phyloP scores from a whole-genome alignment of 495 filamentous ascomycete species.

The Talaromyces borbonicus region DNA sequence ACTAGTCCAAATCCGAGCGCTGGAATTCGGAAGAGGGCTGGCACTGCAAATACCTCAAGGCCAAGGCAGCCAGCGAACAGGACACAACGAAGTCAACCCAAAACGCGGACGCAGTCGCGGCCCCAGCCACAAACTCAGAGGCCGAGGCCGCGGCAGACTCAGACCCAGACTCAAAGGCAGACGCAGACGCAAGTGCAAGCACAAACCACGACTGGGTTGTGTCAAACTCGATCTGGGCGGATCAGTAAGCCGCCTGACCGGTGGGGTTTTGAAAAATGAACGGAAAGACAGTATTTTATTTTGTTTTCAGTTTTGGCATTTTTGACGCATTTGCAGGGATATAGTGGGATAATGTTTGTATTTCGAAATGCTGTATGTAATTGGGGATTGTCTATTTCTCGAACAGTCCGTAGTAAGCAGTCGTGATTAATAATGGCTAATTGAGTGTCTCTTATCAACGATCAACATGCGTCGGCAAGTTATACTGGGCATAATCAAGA shows the following conservation, averaged over 20 bases:
- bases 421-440: background rate
- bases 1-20: background rate
- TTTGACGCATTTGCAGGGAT: background rate
- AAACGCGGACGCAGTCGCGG: background rate
- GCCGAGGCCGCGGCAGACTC: background rate
- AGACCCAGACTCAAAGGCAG: background rate
- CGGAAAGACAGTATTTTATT: background rate
- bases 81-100: background rate
- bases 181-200: background rate
- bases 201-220: too few species aligned
- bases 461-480: conserved; percentile 78
- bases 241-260: background rate
- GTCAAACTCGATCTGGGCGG: background rate
- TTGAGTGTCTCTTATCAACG: conserved; percentile 25
- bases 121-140: background rate
- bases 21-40: background rate
- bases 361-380: too few species aligned
- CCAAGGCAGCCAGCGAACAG: background rate
- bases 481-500: conserved; percentile 71
- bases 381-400: too few species aligned
- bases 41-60: too few species aligned
- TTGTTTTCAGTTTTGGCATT: background rate
- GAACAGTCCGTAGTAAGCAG: too few species aligned
- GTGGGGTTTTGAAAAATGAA: background rate
- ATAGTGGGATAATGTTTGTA: background rate